phyloP scores from a whole-genome alignment of 768 basidiomycete species.

The Lentinus brumalis region DNA sequence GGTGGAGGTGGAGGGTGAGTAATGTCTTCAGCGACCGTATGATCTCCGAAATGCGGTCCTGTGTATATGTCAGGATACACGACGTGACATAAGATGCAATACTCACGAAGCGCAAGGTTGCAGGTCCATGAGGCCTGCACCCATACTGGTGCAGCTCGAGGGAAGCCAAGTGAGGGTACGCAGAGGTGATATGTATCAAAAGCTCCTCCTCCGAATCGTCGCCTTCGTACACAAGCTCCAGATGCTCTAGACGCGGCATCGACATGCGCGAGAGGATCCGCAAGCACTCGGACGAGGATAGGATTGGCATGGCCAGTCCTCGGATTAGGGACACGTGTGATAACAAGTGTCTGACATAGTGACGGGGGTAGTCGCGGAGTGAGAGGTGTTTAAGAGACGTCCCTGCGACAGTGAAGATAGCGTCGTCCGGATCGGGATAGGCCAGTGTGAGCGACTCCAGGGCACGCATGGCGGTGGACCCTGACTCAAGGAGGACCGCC shows the following conservation, averaged over 20 bases:
- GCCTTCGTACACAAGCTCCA: slow-evolving; percentile 1
- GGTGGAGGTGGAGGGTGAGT: no score
- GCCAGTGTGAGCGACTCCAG: background rate
- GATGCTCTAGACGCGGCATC: background rate
- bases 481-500: background rate
- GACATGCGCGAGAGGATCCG: background rate
- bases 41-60: no score
- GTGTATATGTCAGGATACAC: no score
- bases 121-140: no score
- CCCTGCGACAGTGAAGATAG: background rate
- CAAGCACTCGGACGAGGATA: background rate
- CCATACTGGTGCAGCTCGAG: slow-evolving; percentile 1
- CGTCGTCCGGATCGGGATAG: background rate
- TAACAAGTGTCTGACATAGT: background rate
- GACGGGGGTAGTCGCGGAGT: background rate
- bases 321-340: background rate
- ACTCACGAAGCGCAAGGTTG: no score
- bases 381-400: background rate
- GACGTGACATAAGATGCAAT: no score
- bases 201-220: background rate
- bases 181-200: background rate
- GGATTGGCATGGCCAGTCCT: background rate
- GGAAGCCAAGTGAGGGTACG: background rate
- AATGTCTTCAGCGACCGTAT: no score
- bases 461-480: background rate